Conservation (phyloP, 2,329 filamentous ascomycete species). For the Xylariaceae sp. region DNA sequence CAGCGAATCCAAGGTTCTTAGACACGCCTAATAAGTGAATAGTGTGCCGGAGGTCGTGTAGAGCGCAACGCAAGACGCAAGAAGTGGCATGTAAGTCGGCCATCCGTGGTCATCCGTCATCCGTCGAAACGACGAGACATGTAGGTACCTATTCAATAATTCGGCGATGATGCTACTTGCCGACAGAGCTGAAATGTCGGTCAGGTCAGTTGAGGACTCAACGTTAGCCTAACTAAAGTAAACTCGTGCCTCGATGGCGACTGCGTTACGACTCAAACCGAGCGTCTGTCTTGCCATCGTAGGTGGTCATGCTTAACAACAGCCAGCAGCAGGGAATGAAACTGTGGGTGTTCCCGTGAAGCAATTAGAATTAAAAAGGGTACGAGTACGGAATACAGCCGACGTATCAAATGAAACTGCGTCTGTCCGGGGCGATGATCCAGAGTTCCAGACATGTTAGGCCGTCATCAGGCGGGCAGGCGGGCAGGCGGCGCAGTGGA, state of each 20-base stretch:
- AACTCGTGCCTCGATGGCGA: no score
- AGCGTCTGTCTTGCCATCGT: background rate
- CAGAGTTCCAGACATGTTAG: background rate
- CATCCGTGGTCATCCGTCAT: no score
- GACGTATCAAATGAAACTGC: conserved; percentile 10
- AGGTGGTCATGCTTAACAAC: background rate
- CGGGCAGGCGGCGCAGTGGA: conserved; percentile 9
- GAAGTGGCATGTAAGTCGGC: background rate
- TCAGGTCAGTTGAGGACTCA: conserved; percentile 8
- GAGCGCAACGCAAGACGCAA: background rate
- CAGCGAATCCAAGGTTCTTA: conserved; percentile 5
- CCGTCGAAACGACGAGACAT: background rate
- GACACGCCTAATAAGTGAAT: background rate
- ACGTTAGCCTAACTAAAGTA: background rate
- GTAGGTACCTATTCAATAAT: background rate
- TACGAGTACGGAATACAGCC: background rate
- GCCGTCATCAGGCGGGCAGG: conserved; percentile 8
- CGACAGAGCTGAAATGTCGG: conserved; percentile 19
- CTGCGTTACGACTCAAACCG: no score
- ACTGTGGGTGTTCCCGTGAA: no score
- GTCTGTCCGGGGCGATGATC: conserved; percentile 6
- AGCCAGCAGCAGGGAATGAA: background rate
- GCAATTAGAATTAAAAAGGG: conserved; percentile 1
- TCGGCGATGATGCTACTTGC: conserved; percentile 8
- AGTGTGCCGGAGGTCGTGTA: background rate